These are phyloP conservation scores for Suhomyces vadensis DNA, from an alignment of 805 yeast species.

Conservation along the genomic window DNA sequence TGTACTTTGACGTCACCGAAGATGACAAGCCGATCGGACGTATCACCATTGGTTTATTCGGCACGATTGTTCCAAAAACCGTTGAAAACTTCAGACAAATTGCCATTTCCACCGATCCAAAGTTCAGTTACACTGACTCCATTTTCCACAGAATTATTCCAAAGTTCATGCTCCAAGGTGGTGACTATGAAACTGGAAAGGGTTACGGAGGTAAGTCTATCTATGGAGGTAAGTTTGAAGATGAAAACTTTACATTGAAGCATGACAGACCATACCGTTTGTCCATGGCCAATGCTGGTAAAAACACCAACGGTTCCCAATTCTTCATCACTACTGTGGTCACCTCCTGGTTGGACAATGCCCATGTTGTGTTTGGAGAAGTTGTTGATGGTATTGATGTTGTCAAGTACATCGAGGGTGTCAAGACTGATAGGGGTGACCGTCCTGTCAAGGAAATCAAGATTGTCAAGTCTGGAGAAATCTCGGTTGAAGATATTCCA, in stretches of 20 bases:
- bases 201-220: conserved; percentile 84
- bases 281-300: conserved; percentile 82
- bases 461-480: conserved; percentile 72
- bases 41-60: conserved; percentile 83
- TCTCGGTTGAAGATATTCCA: conserved; percentile 33
- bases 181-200: conserved; percentile 71
- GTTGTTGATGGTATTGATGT: conserved; percentile 87
- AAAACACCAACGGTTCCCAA: conserved; percentile 85
- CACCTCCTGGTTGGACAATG: conserved; percentile 90
- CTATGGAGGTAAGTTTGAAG: conserved; percentile 70
- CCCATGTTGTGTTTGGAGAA: conserved; percentile 96
- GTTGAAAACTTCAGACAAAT: conserved; percentile 85
- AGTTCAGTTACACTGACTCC: conserved; percentile 62
- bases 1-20: conserved; percentile 81
- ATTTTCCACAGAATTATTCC: conserved; percentile 73
- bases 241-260: conserved; percentile 72
- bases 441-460: conserved; percentile 66
- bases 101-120: conserved; percentile 57
- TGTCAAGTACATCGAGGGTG: conserved; percentile 69
- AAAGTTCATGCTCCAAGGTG: conserved; percentile 83
- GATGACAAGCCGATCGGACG: conserved; percentile 80
- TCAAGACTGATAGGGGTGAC: conserved; percentile 70
- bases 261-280: conserved; percentile 69
- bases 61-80: conserved; percentile 79
- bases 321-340: conserved; percentile 91